A percentile compares a stretch with the other conserved stretches of the same genome.
These are phyloP conservation scores for Podaxis carcinomalis DNA, from an alignment of 768 basidiomycete genomes.

Conservation along the genomic window DNA sequence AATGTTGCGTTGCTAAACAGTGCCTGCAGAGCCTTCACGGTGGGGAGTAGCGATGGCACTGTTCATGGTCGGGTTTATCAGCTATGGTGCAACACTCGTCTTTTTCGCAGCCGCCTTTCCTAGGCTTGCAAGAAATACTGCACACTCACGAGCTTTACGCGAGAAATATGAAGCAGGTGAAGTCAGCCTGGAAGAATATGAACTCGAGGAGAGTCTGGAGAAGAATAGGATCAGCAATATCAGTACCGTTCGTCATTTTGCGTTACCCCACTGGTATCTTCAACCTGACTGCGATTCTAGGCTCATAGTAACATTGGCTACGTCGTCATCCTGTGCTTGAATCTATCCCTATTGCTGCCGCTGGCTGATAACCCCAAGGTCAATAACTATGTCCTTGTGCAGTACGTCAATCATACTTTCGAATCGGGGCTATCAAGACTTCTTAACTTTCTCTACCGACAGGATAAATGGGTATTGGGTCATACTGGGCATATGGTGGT, in stretches of 20 bases:
- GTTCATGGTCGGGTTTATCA: slow-evolving; percentile 76
- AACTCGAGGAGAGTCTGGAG: slow-evolving; percentile 71
- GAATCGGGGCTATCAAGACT: neutral
- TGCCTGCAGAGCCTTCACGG: slow-evolving; percentile 46
- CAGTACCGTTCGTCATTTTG: slow-evolving; percentile 51
- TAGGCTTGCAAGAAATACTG: slow-evolving; percentile 74
- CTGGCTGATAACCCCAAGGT: slow-evolving; percentile 52
- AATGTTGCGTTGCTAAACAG: neutral
- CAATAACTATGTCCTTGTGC: slow-evolving; percentile 68
- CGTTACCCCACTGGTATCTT: too few relatives aligned
- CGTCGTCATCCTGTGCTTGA: slow-evolving; percentile 58
- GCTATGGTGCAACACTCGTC: slow-evolving; percentile 76
- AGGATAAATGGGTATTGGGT: slow-evolving; percentile 79
- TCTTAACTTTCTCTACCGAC: slow-evolving; percentile 1
- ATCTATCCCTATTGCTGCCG: slow-evolving; percentile 68
- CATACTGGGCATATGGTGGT: slow-evolving; percentile 83
- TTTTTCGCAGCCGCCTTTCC: slow-evolving; percentile 81
- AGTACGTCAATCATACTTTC: slow-evolving; percentile 40
- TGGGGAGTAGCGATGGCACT: slow-evolving; percentile 79
- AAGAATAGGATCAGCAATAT: slow-evolving; percentile 86
- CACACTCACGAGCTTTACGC: slow-evolving; percentile 50
- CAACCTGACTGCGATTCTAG: slow-evolving; percentile 26
- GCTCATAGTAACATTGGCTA: slow-evolving; percentile 77
- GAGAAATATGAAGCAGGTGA: slow-evolving; percentile 57
- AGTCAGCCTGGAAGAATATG: slow-evolving; percentile 58